These are phyloP conservation scores for Schwanniomyces sp. DNA, from an alignment of 805 yeast species.

Conservation along the genomic window DNA sequence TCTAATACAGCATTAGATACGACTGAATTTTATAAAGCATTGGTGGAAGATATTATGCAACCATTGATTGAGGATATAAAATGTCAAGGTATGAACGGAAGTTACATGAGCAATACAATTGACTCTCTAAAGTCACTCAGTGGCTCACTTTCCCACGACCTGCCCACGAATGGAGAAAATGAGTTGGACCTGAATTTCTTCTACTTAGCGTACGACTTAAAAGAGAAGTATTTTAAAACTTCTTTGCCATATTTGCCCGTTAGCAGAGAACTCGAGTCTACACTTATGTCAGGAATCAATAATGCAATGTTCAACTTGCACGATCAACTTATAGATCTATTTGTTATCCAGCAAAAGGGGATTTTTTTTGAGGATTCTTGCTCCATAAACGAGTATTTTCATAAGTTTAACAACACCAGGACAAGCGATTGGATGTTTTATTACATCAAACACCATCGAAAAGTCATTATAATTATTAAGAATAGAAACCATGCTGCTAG, in stretches of 20 bases:
- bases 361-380: constrained; percentile 19
- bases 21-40: constrained; percentile 19
- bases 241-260: constrained; percentile 38
- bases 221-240: constrained; percentile 23
- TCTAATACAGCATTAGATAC: constrained; percentile 20
- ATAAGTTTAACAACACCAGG: constrained; percentile 38
- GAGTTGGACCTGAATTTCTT: constrained; percentile 36
- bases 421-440: constrained; percentile 44
- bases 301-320: constrained; percentile 38
- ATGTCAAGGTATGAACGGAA: constrained; percentile 12
- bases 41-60: constrained; percentile 13
- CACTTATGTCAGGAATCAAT: constrained; percentile 13
- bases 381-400: constrained; percentile 33
- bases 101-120: constrained; percentile 24
- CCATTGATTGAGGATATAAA: constrained; percentile 24
- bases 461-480: constrained; percentile 34
- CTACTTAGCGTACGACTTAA: constrained; percentile 31
- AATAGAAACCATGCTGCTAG: constrained; percentile 25
- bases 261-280: background rate
- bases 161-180: constrained; percentile 1
- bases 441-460: constrained; percentile 27
- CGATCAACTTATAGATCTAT: constrained; percentile 34
- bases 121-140: constrained; percentile 27
- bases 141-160: constrained; percentile 7
- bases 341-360: constrained; percentile 21